Evolutionary conservation across 257 asterid genomes (phyloP).

Genomic region (Solanum sitiens): DNA sequence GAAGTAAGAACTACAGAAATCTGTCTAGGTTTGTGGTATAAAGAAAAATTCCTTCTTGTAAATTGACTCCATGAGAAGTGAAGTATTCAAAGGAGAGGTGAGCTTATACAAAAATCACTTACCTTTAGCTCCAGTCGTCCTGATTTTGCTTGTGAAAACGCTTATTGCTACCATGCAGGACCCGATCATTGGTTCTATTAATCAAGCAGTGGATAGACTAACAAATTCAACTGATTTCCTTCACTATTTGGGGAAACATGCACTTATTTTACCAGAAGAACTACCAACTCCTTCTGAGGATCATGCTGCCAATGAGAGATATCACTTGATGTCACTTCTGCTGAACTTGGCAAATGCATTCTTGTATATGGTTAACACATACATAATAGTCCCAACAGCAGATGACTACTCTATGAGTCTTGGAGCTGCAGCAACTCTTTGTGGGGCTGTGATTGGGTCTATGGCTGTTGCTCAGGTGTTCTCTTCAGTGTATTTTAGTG

Average conservation of each 20-base stretch:
- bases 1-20: background rate
- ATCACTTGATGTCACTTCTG: conserved; percentile 83
- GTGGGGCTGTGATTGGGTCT: conserved; percentile 90
- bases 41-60: background rate
- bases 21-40: background rate
- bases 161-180: conserved; percentile 36
- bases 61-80: background rate
- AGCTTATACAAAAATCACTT: background rate
- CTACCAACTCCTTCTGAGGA: conserved; percentile 57
- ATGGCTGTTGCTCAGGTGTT: conserved; percentile 98
- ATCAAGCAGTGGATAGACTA: conserved; percentile 74
- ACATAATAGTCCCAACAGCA: conserved; percentile 94
- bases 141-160: background rate
- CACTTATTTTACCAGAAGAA: conserved; percentile 91
- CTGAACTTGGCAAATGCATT: conserved; percentile 89
- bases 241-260: conserved; percentile 85
- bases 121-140: background rate
- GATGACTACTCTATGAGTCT: conserved; percentile 94
- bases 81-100: background rate
- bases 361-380: conserved; percentile 95
- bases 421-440: conserved; percentile 93
- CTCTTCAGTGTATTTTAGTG: conserved; percentile 95
- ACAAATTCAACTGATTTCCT: conserved; percentile 81
- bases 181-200: conserved; percentile 72
- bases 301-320: conserved; percentile 48